Percentiles rank a stretch among this genome's conserved stretches.
Evolutionary conservation across 306 rosid species (phyloP).

Genomic region (Benincasa hispida): DNA sequence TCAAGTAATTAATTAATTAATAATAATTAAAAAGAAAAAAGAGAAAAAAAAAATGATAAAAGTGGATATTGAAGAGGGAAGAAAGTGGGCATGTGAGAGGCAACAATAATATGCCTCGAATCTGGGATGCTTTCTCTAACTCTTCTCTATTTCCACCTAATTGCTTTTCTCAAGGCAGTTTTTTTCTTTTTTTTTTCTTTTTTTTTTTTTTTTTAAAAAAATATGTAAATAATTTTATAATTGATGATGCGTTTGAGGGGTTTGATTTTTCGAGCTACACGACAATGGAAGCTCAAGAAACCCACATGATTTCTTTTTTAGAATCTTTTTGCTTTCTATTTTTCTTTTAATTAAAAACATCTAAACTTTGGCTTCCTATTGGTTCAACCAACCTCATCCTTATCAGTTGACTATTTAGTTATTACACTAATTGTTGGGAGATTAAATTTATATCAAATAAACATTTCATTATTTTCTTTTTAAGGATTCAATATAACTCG

Average conservation of each 20-base stretch:
- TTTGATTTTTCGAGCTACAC: not conserved
- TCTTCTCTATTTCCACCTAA: not conserved
- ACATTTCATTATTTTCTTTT: too few species aligned
- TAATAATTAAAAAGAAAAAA: not conserved
- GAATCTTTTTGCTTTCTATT: not conserved
- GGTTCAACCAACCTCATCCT: not conserved
- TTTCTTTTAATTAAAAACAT: not conserved
- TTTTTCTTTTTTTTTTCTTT: not conserved
- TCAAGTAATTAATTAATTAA: not conserved
- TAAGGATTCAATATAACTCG: too few species aligned
- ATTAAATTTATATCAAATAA: too few species aligned
- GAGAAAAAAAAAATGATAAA: not conserved
- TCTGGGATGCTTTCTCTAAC: slow-evolving; percentile 6
- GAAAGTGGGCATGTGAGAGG: slow-evolving; percentile 11
- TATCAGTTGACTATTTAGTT: slow-evolving; percentile 1
- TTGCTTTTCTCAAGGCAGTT: not conserved
- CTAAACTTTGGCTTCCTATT: not conserved
- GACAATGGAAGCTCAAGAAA: not conserved
- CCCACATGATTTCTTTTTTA: not conserved
- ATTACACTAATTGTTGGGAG: not conserved
- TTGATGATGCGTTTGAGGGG: not conserved
- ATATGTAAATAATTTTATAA: not conserved
- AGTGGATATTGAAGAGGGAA: not conserved
- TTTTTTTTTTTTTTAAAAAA: not conserved
- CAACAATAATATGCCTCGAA: slow-evolving; percentile 9